Evolutionary conservation across 306 rosid genomes (phyloP).

Genomic region (Astragalus glycyphyllos): DNA sequence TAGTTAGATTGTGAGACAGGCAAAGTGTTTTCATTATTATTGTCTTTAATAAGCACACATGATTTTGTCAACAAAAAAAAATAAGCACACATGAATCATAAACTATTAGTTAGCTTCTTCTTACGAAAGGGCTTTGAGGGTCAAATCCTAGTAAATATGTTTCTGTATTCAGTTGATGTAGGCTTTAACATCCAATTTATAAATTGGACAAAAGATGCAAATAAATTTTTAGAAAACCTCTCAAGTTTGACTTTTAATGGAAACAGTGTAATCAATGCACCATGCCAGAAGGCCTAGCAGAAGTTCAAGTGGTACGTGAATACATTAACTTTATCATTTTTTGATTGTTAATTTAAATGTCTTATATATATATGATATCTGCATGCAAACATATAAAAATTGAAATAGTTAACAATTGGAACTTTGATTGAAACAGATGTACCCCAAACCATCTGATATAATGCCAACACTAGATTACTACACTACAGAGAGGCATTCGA

Average conservation of each 20-base stretch:
- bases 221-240: not conserved
- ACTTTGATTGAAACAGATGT: conserved; percentile 27
- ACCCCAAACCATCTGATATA: not conserved
- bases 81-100: too few species aligned
- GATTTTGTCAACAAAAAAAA: too few species aligned
- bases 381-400: too few species aligned
- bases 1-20: too few species aligned
- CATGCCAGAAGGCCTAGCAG: conserved; percentile 32
- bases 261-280: not conserved
- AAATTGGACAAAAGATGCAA: conserved; percentile 27
- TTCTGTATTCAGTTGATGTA: not conserved
- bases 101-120: not conserved
- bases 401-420: not conserved
- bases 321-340: too few species aligned
- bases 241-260: conserved; percentile 32
- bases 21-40: not conserved
- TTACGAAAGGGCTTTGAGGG: not conserved
- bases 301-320: conserved; percentile 37
- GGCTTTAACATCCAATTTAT: conserved; percentile 17
- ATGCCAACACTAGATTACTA: conserved; percentile 25
- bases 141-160: too few species aligned
- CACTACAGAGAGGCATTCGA: conserved; percentile 33
- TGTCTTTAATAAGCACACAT: not conserved
- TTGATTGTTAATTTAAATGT: not conserved
- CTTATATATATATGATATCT: too few species aligned